Base-by-base conservation (phyloP, 140 eudicot genomes). In the Bidens hawaiensis region DNA sequence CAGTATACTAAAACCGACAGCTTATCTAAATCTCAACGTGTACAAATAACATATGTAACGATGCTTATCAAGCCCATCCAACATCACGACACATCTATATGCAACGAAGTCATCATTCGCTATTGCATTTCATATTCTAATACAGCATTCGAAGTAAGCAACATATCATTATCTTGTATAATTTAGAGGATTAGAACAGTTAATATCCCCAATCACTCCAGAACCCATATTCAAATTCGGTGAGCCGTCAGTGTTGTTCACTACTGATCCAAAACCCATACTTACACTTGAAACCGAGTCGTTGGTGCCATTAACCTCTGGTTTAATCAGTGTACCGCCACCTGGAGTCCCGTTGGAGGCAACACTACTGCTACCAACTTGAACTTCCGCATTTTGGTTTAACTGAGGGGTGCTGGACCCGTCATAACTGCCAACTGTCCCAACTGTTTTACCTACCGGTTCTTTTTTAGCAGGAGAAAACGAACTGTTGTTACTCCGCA, bases 401-500 rank as follows among this genome's bases (percentile, higher is more conserved):
- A 75, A 17, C 43, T 79, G 74, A 38, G 79, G 31, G 64, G 45
- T 34, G 62, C 30, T 61, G 27, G 68, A 65, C 59, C 42, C 62
- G 31, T 43, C 63, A 63, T 61, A 70, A 43, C 46, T 25, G 43
- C 67, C 82, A 73, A 61, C 80, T 28, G 64, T 57, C 69, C 67
- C 82, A 73, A 61, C 80, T 28, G 64, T 57, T 71, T 74, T 68
- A 66, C 27, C 72, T 27, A 56, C 48, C 30, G 52, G 24, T 45
- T 65, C 74, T 64, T 31, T 60, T 69, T 61, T 67, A 46, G 5
- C 65, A 17, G 76, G 50, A 42, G 67, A 62, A 15, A 57, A 3
- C 5, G 83, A 55, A n/a, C 71, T 53, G 33, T 77, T 74, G 75
- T 79, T 79, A 62, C 38, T 84, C 63, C 88, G 68, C 58, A 89